Evolutionary conservation across 106 monocot genomes (phyloP), one percentile per base, ranked within the genome.

Genomic region (Acorus gramineus): DNA sequence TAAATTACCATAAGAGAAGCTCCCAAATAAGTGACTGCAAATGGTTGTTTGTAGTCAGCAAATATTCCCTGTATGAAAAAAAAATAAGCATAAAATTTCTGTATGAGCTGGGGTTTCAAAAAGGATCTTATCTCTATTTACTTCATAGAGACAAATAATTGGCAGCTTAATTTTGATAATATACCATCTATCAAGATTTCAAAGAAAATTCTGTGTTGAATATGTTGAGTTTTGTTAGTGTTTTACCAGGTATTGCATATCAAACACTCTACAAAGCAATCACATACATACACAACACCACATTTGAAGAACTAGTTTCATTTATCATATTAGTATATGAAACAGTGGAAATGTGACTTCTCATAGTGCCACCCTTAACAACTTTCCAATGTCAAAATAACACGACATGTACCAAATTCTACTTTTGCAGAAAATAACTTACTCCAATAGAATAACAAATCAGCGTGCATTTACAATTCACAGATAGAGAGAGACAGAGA

Each of bases 1-100:
- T 90, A 96, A 49, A 96, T 74, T 46, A 96, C 74, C 95, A 96
- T 90, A 65, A 96, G 85, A 49, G 95, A 96, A 47, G 90, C 95
- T 59, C 90, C 90, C 79, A 96, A 76, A 66, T 96, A 90, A 61
- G 95, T 96, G n/a, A 96, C 74, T 11, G 87, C 95, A 74, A 96
- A 96, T 70, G 95, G 95, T 64, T 96, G 95, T 64, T 83, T 79
- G 79, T 96, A 96, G 66, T 85, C 87, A 51, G 85, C 85, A 72
- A 96, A 96, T 79, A 96, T 96, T 58, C 80, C 90, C 95, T 96
- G 85, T 14, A 77, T 46, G 3, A 51, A 13, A 7, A 66, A 63
- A 11, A 66, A 42, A 56, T 52, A 10, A 70, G 47, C 44, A 60
- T 64, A 14, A 55, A 10, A 64, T 3, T 5, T 42, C 50, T 13